phyloP scores from a whole-genome alignment of 139 green algal species.

The Mychonastes homosphaera region DNA sequence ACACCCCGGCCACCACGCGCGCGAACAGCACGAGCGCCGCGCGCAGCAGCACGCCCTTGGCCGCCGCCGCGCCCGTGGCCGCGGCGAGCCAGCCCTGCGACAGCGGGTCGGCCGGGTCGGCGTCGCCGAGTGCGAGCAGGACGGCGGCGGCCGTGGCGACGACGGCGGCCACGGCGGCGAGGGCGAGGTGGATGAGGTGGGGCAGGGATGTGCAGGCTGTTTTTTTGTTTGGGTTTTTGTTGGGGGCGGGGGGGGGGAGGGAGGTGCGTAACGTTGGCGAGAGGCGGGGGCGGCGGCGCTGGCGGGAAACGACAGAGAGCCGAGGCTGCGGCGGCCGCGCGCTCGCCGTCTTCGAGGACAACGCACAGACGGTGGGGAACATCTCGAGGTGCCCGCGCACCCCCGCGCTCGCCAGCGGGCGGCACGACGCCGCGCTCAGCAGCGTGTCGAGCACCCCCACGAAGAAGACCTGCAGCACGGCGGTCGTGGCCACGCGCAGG shows the following conservation, averaged over 20 bases:
- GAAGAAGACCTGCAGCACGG: not conserved
- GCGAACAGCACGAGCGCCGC: slow-evolving; percentile 8
- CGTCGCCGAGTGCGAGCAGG: slow-evolving; percentile 27
- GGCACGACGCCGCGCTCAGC: not conserved
- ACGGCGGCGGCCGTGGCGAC: slow-evolving; percentile 23
- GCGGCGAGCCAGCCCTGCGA: slow-evolving; percentile 19
- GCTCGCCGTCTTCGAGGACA: not conserved
- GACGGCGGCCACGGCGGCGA: slow-evolving; percentile 9
- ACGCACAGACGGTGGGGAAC: not conserved
- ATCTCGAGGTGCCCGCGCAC: no score
- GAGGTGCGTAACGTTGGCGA: not conserved
- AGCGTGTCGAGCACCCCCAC: slow-evolving; percentile 1
- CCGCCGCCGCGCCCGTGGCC: slow-evolving; percentile 19
- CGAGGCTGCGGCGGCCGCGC: no score
- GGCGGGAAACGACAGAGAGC: not conserved
- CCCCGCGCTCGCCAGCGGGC: not conserved
- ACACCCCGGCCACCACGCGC: slow-evolving; percentile 18
- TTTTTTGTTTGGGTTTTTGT: no score
- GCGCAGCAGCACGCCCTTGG: slow-evolving; percentile 12
- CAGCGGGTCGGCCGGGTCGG: slow-evolving; percentile 29
- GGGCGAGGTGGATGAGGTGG: slow-evolving; percentile 20
- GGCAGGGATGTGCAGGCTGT: slow-evolving; percentile 33
- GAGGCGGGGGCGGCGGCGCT: not conserved
- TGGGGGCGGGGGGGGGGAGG: not conserved
- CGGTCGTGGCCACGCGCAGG: not conserved